A percentile compares a stretch with the other conserved stretches of the same genome.
Conservation (phyloP, 805 yeast species). For the Candida dendrica region DNA sequence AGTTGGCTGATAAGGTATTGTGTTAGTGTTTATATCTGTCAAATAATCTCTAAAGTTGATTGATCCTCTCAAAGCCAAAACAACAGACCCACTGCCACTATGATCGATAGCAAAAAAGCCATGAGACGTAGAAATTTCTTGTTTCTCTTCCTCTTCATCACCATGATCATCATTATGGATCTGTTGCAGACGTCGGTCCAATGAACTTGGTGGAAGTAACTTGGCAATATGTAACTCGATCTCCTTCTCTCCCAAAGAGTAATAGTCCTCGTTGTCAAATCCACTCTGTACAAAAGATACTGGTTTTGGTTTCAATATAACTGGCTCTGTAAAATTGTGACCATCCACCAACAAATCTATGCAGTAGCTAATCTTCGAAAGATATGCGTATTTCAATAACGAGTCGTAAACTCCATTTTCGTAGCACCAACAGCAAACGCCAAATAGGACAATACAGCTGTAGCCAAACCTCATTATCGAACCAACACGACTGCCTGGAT, state of each 20-base stretch:
- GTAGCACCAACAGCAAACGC: no score
- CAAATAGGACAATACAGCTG: no score
- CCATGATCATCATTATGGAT: conserved; percentile 1
- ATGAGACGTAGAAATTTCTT: conserved; percentile 1
- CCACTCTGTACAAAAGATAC: conserved; percentile 8
- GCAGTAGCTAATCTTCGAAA: conserved; percentile 16
- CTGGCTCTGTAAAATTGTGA: conserved; percentile 9
- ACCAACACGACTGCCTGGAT: no score
- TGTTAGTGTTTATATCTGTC: conserved; percentile 41
- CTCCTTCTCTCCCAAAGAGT: not conserved
- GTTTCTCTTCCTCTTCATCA: not conserved
- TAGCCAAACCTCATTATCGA: no score
- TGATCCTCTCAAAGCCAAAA: conserved; percentile 59
- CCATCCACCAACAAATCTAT: conserved; percentile 7
- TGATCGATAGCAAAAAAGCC: conserved; percentile 53
- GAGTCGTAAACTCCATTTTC: conserved; percentile 11
- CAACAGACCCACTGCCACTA: conserved; percentile 29
- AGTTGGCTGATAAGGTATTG: conserved; percentile 16
- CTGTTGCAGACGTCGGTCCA: no score
- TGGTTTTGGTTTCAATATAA: conserved; percentile 10
- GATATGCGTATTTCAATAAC: conserved; percentile 11
- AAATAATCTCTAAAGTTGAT: conserved; percentile 52
- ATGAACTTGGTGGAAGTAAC: not conserved
- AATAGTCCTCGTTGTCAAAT: conserved; percentile 4
- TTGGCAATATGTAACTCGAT: conserved; percentile 8